These are phyloP conservation scores for Globisporangium spinosum DNA, from an alignment of 352 stramenopile genomes.

Conservation along the genomic window DNA sequence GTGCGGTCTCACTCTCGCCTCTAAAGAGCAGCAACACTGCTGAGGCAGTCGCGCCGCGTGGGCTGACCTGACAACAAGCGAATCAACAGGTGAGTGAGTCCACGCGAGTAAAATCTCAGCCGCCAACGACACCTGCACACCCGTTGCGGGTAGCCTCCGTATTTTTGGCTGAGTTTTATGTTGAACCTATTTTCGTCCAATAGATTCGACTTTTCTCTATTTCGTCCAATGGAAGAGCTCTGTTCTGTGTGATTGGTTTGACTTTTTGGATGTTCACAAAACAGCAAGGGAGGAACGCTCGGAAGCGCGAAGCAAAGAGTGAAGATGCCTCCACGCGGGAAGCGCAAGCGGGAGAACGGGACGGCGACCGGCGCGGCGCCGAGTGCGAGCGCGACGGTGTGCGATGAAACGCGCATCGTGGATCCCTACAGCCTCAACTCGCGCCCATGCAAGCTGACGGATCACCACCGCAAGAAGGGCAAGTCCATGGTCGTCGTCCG, in stretches of 20 bases:
- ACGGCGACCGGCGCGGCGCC: slow-evolving; percentile 3
- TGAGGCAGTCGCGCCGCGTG: background rate
- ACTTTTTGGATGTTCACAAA: slow-evolving; percentile 5
- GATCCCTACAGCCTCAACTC: slow-evolving; percentile 58
- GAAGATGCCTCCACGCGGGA: slow-evolving; percentile 23
- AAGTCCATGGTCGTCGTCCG: slow-evolving; percentile 27
- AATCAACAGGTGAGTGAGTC: background rate
- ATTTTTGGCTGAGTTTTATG: slow-evolving; percentile 1
- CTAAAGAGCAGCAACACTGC: background rate
- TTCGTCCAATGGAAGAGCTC: slow-evolving; percentile 3
- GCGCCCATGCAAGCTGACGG: slow-evolving; percentile 42
- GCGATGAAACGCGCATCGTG: slow-evolving; percentile 30
- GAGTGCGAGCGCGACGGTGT: slow-evolving; percentile 16
- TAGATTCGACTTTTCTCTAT: background rate
- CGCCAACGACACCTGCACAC: background rate
- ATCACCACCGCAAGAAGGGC: slow-evolving; percentile 60
- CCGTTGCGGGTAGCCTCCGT: background rate
- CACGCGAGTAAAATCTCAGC: background rate
- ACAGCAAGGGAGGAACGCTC: slow-evolving; percentile 13
- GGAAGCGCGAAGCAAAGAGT: slow-evolving; percentile 1
- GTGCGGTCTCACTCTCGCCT: background rate
- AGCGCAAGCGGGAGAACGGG: slow-evolving; percentile 56
- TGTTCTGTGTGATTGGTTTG: slow-evolving; percentile 1
- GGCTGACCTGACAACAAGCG: background rate
- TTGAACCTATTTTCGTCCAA: background rate